These are phyloP conservation scores for Solanum pimpinellifolium DNA, from an alignment of 257 asterid species.

Conservation along the genomic window DNA sequence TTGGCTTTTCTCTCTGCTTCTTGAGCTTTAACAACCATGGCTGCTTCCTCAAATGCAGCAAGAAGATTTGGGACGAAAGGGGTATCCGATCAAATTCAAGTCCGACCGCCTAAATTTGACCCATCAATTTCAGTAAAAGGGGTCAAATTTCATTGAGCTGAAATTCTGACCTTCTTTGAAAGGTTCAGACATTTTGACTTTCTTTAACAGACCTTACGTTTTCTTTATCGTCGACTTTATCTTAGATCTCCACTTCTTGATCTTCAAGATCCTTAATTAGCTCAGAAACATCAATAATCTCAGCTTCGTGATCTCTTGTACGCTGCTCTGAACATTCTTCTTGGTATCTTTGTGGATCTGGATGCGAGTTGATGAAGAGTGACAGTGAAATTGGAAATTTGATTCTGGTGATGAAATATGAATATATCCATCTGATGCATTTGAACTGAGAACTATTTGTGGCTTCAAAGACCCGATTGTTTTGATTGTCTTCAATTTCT, in stretches of 20 bases:
- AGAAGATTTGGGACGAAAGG: neutral
- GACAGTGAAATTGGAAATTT: neutral
- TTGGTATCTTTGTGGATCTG: neutral
- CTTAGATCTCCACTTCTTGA: neutral
- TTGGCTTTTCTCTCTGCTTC: neutral
- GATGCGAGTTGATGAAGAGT: neutral
- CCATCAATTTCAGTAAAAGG: neutral
- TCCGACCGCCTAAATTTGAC: neutral
- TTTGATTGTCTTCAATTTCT: neutral
- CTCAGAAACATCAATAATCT: neutral
- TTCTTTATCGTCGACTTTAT: neutral
- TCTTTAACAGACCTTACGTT: neutral
- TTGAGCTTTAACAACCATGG: neutral
- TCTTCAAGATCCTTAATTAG: neutral
- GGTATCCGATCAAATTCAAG: neutral
- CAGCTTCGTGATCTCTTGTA: neutral
- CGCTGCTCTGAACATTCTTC: neutral
- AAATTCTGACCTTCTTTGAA: neutral
- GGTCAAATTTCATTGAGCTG: neutral
- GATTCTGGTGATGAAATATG: neutral
- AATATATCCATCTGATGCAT: neutral
- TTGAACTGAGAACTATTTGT: neutral
- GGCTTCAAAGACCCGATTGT: neutral
- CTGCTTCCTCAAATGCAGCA: neutral
- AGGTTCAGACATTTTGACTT: neutral